Evolutionary conservation across 1,139 yeast species (phyloP), one percentile per base, ranked within the genome.

Genomic region (Nakaseomyces nivariensis): DNA sequence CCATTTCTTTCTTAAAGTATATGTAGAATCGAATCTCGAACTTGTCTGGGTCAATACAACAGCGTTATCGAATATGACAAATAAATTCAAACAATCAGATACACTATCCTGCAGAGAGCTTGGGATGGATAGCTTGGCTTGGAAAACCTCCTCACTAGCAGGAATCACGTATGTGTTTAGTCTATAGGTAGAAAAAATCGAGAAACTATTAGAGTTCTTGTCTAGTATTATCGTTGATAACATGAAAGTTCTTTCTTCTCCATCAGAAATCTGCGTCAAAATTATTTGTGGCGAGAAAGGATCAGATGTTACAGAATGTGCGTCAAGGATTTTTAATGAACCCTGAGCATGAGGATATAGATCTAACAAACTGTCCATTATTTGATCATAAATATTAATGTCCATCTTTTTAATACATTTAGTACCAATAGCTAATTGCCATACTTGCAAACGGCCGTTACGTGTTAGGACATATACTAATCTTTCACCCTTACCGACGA

Each of bases 11-110:
- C 71, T 72, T 27, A 70, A 53, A 13, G 63, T 61, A 48, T 61
- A 66, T 36, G 60, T 59, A 55, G 75, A 73, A 57, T 77, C 76
- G 48, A 72, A 68, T 38, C 70, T 70, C 22, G 78, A 74, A 29
- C 78, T 70, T 29, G 85, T 72, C 57, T 87, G 94, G 2, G 85
- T 74, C 48, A 88, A 63, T 1, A 86, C 80, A 17, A 87, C 73
- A 0, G 86, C 76, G 50, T 79, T 75, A 7, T 78, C 78, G 50
- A 83, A 72, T 2, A 81, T 70, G 5, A 85, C 76, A 64, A 82
- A 82, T 2, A 86, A 83, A 0, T 89, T 80, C 17, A 72, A 70
- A 5, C 76, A 75, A 1, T 86, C 85, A 27, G 48, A 51, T 6
- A 34, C 33, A 2, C 49, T 31, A 27, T 37, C 37, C 11, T 47